A percentile compares a stretch with the other conserved stretches of the same genome.
These are phyloP conservation scores for Scleroderma bovista DNA, from an alignment of 768 basidiomycete genomes.

Conservation along the genomic window DNA sequence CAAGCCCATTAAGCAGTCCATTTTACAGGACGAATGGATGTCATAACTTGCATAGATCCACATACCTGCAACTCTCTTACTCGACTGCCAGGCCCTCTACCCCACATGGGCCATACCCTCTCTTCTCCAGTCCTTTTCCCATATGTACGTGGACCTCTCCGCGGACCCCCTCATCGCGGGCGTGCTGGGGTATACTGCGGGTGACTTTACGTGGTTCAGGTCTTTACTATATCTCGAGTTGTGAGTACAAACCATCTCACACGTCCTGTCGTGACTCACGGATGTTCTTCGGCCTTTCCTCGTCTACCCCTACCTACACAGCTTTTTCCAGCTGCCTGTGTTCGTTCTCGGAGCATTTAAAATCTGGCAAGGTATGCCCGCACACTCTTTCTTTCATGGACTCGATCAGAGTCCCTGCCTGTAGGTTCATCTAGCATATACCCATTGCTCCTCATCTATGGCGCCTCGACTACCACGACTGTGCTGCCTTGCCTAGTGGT, in stretches of 20 bases:
- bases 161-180: slow-evolving; percentile 64
- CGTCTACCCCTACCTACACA: slow-evolving; percentile 18
- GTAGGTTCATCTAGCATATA: slow-evolving; percentile 52
- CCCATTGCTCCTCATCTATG: slow-evolving; percentile 65
- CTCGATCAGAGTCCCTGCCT: neutral
- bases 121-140: slow-evolving; percentile 38
- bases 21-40: neutral
- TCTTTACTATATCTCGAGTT: slow-evolving; percentile 57
- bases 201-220: slow-evolving; percentile 55
- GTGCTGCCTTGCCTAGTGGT: slow-evolving; percentile 64
- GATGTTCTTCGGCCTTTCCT: no score
- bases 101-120: slow-evolving; percentile 46
- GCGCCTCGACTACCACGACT: slow-evolving; percentile 73
- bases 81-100: slow-evolving; percentile 69
- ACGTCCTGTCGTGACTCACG: neutral
- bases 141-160: slow-evolving; percentile 51
- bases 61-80: slow-evolving; percentile 57
- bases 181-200: slow-evolving; percentile 36
- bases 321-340: slow-evolving; percentile 69
- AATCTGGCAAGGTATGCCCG: slow-evolving; percentile 47
- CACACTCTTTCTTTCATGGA: neutral
- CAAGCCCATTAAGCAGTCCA: neutral
- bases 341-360: slow-evolving; percentile 65
- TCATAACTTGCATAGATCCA: slow-evolving; percentile 41
- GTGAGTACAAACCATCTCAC: slow-evolving; percentile 34